Evolutionary conservation across 139 green algal species (phyloP).

Genomic region (Tetratostichococcus sp.): DNA sequence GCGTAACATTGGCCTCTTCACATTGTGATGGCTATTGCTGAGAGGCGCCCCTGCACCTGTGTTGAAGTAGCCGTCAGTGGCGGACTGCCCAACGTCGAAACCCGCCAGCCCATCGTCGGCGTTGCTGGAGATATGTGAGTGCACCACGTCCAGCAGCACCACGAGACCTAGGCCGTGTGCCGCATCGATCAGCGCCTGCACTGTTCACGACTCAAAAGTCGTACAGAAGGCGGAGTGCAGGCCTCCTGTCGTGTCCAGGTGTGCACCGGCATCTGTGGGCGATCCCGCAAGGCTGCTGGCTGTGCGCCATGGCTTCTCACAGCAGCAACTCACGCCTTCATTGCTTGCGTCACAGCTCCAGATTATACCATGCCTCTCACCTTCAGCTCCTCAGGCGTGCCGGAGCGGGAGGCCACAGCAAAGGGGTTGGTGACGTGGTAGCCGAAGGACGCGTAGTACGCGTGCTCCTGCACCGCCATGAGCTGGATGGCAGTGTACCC

Average conservation of each 20-base stretch:
- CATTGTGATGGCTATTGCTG: no score
- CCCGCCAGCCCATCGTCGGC: constrained; percentile 85
- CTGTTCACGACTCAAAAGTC: no score
- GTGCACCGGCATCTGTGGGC: background rate
- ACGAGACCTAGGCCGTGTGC: constrained; percentile 84
- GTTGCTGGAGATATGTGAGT: constrained; percentile 87
- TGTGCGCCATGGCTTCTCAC: background rate
- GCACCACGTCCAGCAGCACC: constrained; percentile 92
- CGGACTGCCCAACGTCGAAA: constrained; percentile 82
- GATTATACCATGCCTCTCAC: no score
- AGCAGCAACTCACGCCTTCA: no score
- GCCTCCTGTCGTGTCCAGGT: no score
- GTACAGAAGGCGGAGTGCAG: no score
- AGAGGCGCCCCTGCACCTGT: no score
- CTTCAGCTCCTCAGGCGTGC: constrained; percentile 92
- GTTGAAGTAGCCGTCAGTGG: constrained; percentile 82
- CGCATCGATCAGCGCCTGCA: constrained; percentile 75
- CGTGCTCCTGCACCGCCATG: constrained; percentile 92
- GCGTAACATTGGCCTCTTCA: no score
- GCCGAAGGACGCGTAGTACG: constrained; percentile 91
- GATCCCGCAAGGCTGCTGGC: background rate
- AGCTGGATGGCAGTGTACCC: constrained; percentile 92
- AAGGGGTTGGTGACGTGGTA: constrained; percentile 96
- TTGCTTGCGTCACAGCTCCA: no score
- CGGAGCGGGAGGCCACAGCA: constrained; percentile 65